Evolutionary conservation across 2,329 filamentous ascomycete genomes (phyloP).

Genomic region (Paecilomyces sp.): DNA sequence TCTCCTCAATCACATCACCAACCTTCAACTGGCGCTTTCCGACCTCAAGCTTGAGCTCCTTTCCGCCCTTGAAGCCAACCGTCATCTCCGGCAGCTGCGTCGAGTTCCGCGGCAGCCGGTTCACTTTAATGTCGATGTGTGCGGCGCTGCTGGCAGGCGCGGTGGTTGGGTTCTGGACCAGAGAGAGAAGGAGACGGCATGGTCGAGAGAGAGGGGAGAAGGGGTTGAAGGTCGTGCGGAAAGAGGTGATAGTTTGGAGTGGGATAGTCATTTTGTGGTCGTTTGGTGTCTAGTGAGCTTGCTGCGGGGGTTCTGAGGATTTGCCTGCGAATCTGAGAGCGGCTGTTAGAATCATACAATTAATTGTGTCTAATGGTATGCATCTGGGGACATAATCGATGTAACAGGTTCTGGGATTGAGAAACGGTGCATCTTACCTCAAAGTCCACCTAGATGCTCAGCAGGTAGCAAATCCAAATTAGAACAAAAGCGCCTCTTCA

Average conservation of each 20-base stretch:
- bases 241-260: slow-evolving; percentile 54
- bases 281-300: background rate
- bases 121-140: slow-evolving; percentile 69
- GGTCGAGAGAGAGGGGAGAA: slow-evolving; percentile 75
- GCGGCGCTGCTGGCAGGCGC: slow-evolving; percentile 67
- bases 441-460: background rate
- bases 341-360: background rate
- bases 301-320: background rate
- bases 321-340: background rate
- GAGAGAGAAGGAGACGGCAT: slow-evolving; percentile 78
- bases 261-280: slow-evolving; percentile 27
- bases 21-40: slow-evolving; percentile 73
- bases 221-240: slow-evolving; percentile 84
- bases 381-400: background rate
- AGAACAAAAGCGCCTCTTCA: background rate
- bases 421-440: background rate
- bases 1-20: slow-evolving; percentile 78
- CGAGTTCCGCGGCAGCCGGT: slow-evolving; percentile 63
- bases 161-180: slow-evolving; percentile 76
- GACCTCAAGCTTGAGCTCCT: slow-evolving; percentile 75
- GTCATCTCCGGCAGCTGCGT: slow-evolving; percentile 61
- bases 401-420: background rate
- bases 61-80: slow-evolving; percentile 94
- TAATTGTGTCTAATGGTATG: background rate
- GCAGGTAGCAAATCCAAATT: background rate